Evolutionary conservation across 139 green algal genomes (phyloP), one percentile per base, ranked within the genome.

Genomic region (Ulvella scutata): DNA sequence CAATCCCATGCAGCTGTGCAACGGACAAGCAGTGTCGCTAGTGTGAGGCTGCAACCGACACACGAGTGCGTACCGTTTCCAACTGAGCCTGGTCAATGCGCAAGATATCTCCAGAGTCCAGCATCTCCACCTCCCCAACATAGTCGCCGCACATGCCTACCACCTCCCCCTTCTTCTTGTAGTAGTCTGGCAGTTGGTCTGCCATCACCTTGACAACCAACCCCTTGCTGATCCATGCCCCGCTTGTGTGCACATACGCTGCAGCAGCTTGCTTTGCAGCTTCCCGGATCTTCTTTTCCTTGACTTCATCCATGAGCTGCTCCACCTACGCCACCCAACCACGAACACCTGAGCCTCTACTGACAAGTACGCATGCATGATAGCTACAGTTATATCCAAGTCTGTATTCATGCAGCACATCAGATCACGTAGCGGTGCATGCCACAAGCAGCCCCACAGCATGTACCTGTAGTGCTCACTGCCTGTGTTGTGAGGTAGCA

Each of bases 111-210:
- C 87, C 88, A 29, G 76, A 83, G 29, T 83, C 82, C 9, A 90
- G 73, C 89, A 97, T 95, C 26, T 75, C 40, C 2, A 97, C 75
- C 80, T 97, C 84, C 0, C 75, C 93, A 33, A 96, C 75, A 78
- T 91, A 96, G 28, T 80, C 81, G 43, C 92, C 84, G 0, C 91
- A 21, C 29, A 97, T 81, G 4, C 77, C 74, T 36, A 85, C 61
- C 31, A 98, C 86, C 29, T 88, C 83, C 4, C 90, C 93, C 82
- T 98, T 98, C 60, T 90, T 72, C 74, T 97, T 98, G 85, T 98
- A 98, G 75, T 93, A 95, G 17, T 88, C 82, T 72, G 86, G 85
- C 67, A 96, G 83, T 39, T 84, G 86, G 40, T 89, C 85, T 44
- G 82, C 87, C 78, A 97, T 77, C 7, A 97, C 88, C 86, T 96